These are phyloP conservation scores for Calendula officinalis DNA, from an alignment of 129 eudicot species.

Conservation along the genomic window DNA sequence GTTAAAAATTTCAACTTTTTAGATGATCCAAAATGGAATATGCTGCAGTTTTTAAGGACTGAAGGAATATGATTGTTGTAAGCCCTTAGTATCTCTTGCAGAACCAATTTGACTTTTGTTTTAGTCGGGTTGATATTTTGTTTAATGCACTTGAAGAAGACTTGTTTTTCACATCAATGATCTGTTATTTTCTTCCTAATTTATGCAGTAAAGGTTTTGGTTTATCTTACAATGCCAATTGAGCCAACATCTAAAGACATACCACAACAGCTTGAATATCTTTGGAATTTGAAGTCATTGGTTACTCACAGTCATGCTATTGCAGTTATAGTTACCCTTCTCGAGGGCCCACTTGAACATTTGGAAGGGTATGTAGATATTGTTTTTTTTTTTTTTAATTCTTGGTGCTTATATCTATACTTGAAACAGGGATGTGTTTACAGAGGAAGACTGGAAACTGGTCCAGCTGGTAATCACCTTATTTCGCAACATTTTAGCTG, in stretches of 20 bases:
- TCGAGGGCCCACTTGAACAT: slow-evolving; percentile 85
- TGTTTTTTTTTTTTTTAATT: background rate
- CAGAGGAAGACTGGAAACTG: slow-evolving; percentile 96
- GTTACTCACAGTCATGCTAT: slow-evolving; percentile 64
- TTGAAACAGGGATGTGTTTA: slow-evolving; percentile 61
- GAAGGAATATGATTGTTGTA: slow-evolving; percentile 1
- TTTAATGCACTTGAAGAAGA: slow-evolving; percentile 1
- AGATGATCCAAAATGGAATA: background rate
- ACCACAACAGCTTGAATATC: slow-evolving; percentile 79
- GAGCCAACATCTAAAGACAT: slow-evolving; percentile 77
- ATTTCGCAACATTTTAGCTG: slow-evolving; percentile 82
- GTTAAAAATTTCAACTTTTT: background rate
- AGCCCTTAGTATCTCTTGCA: background rate
- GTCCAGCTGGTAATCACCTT: slow-evolving; percentile 88
- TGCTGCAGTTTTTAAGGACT: background rate
- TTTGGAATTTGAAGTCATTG: slow-evolving; percentile 73
- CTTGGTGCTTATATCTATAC: slow-evolving; percentile 3
- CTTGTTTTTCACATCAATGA: background rate
- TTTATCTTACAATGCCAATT: slow-evolving; percentile 91
- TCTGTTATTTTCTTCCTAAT: background rate
- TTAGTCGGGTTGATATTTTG: no score
- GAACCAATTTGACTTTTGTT: no score
- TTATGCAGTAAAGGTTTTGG: slow-evolving; percentile 85
- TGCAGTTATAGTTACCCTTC: slow-evolving; percentile 67
- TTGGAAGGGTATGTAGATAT: slow-evolving; percentile 55